Conservation (phyloP, 331 rosid genomes). For the Cucumis variabilis region DNA sequence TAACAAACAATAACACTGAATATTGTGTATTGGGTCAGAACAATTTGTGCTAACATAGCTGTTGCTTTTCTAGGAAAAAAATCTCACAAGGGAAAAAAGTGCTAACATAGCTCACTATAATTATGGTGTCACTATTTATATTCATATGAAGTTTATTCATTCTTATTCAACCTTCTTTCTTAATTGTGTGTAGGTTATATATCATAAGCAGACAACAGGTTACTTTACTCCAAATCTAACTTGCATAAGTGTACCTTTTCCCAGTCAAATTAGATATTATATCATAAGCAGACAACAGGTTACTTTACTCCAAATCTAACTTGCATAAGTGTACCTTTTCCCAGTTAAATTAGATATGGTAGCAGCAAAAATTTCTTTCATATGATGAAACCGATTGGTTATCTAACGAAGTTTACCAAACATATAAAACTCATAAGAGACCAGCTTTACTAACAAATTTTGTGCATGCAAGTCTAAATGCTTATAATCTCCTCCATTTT, state of each 20-base stretch:
- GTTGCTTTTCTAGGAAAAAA: no score
- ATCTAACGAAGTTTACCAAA: neutral
- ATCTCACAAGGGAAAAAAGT: no score
- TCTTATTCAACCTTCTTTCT: constrained; percentile 12
- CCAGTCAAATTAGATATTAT: no score
- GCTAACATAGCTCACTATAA: no score
- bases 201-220: constrained; percentile 37
- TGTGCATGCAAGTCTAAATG: rapidly evolving
- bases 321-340: constrained; percentile 36
- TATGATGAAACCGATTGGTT: constrained; percentile 10
- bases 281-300: constrained; percentile 37
- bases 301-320: constrained; percentile 38
- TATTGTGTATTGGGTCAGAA: neutral
- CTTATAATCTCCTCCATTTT: no score
- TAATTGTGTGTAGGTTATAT: constrained; percentile 44
- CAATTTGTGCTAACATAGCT: no score
- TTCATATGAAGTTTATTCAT: neutral
- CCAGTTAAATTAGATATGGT: constrained; percentile 38
- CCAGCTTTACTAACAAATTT: no score
- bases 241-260: constrained; percentile 36
- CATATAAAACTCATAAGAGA: neutral
- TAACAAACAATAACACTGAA: no score
- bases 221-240: constrained; percentile 38
- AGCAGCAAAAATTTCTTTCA: constrained; percentile 4
- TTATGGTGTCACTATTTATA: neutral